Conservation (phyloP, 768 basidiomycete species). For the Tulasnella sp. region DNA sequence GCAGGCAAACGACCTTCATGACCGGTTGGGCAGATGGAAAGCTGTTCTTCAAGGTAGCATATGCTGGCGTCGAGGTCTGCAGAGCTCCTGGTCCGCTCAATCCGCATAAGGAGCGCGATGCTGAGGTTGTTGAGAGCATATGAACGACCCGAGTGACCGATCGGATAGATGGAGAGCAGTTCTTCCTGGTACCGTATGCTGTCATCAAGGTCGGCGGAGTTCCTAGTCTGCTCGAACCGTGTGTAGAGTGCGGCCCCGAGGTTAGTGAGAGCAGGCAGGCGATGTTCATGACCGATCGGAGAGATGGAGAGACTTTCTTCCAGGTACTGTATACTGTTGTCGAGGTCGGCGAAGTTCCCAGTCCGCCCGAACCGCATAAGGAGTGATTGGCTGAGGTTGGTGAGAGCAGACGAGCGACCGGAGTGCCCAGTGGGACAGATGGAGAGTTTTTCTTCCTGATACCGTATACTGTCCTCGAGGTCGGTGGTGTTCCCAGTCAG, state of each 20-base stretch:
- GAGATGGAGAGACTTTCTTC: background rate
- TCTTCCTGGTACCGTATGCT: background rate
- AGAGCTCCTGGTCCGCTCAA: background rate
- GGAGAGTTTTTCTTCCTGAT: background rate
- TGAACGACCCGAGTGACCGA: background rate
- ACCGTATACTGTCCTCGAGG: background rate
- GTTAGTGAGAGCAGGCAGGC: background rate
- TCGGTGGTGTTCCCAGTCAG: background rate
- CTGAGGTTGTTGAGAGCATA: background rate
- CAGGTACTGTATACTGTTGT: background rate
- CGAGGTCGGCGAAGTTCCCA: background rate
- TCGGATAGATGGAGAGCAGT: background rate
- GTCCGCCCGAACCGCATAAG: background rate
- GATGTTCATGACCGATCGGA: background rate
- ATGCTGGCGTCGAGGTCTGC: background rate
- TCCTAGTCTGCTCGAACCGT: background rate
- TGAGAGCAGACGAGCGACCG: background rate
- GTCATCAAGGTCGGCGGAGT: background rate
- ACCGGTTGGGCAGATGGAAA: background rate
- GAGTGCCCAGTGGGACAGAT: background rate
- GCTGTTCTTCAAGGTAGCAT: background rate
- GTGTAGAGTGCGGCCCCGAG: background rate
- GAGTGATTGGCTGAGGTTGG: background rate
- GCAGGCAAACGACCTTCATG: background rate
- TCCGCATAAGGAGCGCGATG: background rate